phyloP scores from a whole-genome alignment of 306 rosid genomes.

The Inga laurina region DNA sequence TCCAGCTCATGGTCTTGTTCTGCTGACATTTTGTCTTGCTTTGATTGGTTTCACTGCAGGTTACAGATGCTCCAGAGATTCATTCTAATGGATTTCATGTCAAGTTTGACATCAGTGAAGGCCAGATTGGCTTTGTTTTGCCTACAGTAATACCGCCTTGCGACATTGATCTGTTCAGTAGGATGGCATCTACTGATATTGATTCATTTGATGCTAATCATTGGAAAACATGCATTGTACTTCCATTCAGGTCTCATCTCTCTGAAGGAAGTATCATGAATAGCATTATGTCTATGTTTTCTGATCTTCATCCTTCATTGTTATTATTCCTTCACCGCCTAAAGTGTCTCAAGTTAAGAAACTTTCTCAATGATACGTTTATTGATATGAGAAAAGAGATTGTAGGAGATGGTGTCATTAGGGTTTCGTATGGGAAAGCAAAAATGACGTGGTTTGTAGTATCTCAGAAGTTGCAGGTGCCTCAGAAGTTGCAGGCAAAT shows the following conservation, averaged over 20 bases:
- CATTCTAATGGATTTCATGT: constrained; percentile 97
- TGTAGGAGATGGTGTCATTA: constrained; percentile 70
- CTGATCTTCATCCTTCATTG: constrained; percentile 93
- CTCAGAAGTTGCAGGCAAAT: constrained; percentile 65
- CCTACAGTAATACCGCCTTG: constrained; percentile 83
- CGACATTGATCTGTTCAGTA: constrained; percentile 55
- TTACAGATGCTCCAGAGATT: constrained; percentile 96
- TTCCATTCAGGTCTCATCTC: constrained; percentile 74
- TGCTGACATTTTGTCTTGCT: constrained; percentile 22
- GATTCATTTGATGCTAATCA: constrained; percentile 44
- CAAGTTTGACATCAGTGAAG: constrained; percentile 93
- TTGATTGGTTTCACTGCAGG: constrained; percentile 50
- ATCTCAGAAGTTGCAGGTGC: constrained; percentile 66
- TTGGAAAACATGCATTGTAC: constrained; percentile 94
- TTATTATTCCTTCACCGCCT: constrained; percentile 93
- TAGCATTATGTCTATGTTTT: constrained; percentile 69
- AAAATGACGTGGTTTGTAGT: constrained; percentile 89
- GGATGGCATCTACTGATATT: constrained; percentile 54
- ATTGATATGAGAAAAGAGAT: constrained; percentile 82
- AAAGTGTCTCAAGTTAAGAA: constrained; percentile 76
- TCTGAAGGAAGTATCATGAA: constrained; percentile 62
- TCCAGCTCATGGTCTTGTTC: neutral
- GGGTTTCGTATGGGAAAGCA: constrained; percentile 78
- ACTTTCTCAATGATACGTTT: constrained; percentile 67
- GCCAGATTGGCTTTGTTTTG: constrained; percentile 95